phyloP scores from a whole-genome alignment of 2,329 filamentous ascomycete species.

The Alternaria triticimaculans region DNA sequence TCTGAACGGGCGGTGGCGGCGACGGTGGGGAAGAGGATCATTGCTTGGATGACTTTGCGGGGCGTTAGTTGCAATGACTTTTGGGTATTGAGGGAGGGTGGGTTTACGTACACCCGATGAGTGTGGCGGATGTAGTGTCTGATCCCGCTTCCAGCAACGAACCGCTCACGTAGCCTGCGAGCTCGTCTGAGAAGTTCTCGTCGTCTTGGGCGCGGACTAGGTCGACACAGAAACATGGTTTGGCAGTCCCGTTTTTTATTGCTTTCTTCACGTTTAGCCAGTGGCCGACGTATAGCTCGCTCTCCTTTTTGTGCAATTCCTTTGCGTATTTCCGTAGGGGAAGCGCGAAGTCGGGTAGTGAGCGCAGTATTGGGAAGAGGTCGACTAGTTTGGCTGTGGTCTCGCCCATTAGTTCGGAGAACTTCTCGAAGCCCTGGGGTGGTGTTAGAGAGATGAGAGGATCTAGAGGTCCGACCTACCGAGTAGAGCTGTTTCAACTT shows the following conservation, averaged over 20 bases:
- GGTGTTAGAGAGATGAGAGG: slow-evolving; percentile 38
- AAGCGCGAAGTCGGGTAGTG: slow-evolving; percentile 40
- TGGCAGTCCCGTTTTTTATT: slow-evolving; percentile 17
- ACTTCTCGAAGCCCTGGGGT: slow-evolving; percentile 50
- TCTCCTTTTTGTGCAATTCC: slow-evolving; percentile 54
- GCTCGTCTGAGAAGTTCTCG: slow-evolving; percentile 27
- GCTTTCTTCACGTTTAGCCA: slow-evolving; percentile 30
- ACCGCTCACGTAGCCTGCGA: slow-evolving; percentile 32
- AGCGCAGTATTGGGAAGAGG: slow-evolving; percentile 54
- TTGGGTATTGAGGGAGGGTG: background rate
- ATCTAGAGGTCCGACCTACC: background rate
- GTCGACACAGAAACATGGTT: slow-evolving; percentile 35
- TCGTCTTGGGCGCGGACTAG: slow-evolving; percentile 27
- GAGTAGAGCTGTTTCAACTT: slow-evolving; percentile 24
- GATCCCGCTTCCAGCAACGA: slow-evolving; percentile 38
- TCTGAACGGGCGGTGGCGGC: slow-evolving; percentile 31
- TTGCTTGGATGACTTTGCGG: slow-evolving; percentile 30
- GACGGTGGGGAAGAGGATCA: slow-evolving; percentile 34
- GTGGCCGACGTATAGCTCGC: slow-evolving; percentile 33
- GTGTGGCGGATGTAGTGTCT: slow-evolving; percentile 34
- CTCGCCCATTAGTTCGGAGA: slow-evolving; percentile 52
- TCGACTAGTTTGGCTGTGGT: slow-evolving; percentile 55
- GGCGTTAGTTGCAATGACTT: background rate
- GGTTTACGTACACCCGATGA: slow-evolving; percentile 25
- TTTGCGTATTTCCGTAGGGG: slow-evolving; percentile 51